Base-by-base conservation (phyloP, 768 basidiomycete species). In the Boletus reticulatus region DNA sequence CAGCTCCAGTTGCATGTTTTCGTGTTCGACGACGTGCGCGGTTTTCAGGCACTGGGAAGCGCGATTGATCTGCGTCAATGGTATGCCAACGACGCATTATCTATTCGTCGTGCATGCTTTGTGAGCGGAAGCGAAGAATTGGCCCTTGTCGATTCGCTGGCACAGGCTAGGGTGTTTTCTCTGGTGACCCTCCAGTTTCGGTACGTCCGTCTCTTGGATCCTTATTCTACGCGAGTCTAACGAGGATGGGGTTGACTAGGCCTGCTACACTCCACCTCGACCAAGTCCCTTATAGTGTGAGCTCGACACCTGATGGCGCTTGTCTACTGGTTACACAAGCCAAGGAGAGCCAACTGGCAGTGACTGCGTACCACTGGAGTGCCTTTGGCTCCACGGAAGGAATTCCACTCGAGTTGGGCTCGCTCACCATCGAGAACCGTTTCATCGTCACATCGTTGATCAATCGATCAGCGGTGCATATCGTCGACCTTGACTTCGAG, bases 361-460 rank as follows among this genome's bases (percentile, higher is more conserved):
- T 80, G 6, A 73, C 68, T 3, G 77, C 77, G 0, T 83, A 79
- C 58, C 85, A 85, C 59, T 83, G 79, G 80, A 71, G 68, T 11
- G 80, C 81, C 1, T 84, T 86, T 54, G 85, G 84, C 4, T 77
- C 80, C 0, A 70, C 74, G 0, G 62, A 71, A 13, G 84, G 83
- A 19, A 78, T 77, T n/a, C 17, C 31, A 0, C 61, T 83, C 0
- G 61, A 73, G 17, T 52, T 79, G 20, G 71, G 67, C 0, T 58
- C 60, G 0, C 57, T 70, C n/a, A 53, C 61, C 6, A 47, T 58
- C 9, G 62, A 67, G 4, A 63, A 61, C 16, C 49, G 48, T 12
- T 59, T 71, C 44, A 64, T 41, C 10, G 52, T 81, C 14, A 83
- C 83, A 0, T 84, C 84, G 0, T 54, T 86, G 24, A 69, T 72